Base-by-base conservation (phyloP, 148 eudicot species). In the Rhododendron kiyosumense region DNA sequence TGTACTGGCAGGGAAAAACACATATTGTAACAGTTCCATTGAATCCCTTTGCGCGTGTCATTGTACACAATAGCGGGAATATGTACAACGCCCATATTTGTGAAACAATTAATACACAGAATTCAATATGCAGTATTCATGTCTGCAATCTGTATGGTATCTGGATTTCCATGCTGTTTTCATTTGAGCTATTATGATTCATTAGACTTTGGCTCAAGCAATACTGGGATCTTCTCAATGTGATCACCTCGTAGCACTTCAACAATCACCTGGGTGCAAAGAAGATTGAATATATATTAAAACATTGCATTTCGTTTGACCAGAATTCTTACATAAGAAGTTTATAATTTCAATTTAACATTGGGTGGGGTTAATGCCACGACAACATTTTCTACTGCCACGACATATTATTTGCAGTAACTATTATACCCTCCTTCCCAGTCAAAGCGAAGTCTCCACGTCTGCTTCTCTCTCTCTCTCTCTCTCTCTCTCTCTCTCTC, bases 171-270 rank as follows among this genome's bases (percentile, higher is more conserved):
- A 76, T 48, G 51, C 71, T 34, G 7, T 54, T 78, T 36, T n/a
- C 12, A 46, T 20, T 26, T 63, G 63, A 49, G 46, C 49, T 3
- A 88, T 88, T 83, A 95, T 9, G 94, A 90, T 84, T 93, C 96
- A 51, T 95, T 97, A 15, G 99, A 92, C 89, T 94, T 95, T 71
- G 99, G 96, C 89, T 94, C 99, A 11, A 96, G 97, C 73, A 88
- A 41, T 69, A 96, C 98, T 1, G 98, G 97, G 83, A 96, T 91
- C 88, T 96, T 94, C 91, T 96, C 99, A 87, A 91, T 90, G 76
- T 93, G 95, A 89, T 95, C 99, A 77, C 98, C 99, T 78, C 99
- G 95, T 85, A 96, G 89, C 48, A 96, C 99, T 89, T 95, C 99
- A 84, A 96, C 96, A 65, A 74, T 90, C 74, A 96, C 97, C 99